Evolutionary conservation across 371 early-diverging fungal genomes (phyloP), one percentile per base, ranked within the genome.

Genomic region (Quaeritorhiza haematococci): DNA sequence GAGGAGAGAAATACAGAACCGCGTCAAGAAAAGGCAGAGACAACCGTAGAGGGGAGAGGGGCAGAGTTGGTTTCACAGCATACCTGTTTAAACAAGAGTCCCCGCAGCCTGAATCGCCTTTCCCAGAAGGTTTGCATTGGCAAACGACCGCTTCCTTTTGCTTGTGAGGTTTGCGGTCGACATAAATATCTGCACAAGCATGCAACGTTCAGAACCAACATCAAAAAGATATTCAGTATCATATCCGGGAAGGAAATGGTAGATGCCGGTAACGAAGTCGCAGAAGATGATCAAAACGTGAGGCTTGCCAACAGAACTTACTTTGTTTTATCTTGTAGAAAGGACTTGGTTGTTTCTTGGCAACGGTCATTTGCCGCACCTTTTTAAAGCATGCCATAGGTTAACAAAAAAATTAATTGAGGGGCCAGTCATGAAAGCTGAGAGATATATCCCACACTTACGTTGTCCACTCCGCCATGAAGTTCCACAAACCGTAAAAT

Each of bases 31-130:
- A 47, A 28, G 26, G 15, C 10, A 23, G 30, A 44, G 32, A 24
- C 35, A 32, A 27, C 7, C 27, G 19, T 13, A 7, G 24, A n/a
- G n/a, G n/a, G n/a, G n/a, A n/a, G n/a, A n/a, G n/a, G n/a, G n/a
- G n/a, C n/a, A n/a, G n/a, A n/a, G n/a, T n/a, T n/a, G n/a, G n/a
- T n/a, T n/a, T 49, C 27, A 49, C 45, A 28, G 3, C 32, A 23
- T 66, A 80, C 76, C 87, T 68, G 57, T 90, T 92, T 24, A 88
- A 68, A 62, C 92, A 92, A 54, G 82, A 80, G 1, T 87, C 86
- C 5, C 80, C 80, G 59, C 91, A 90, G 3, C 85, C 89, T 33
- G 69, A 56, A 19, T 66, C 55, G 6, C 82, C 85, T 44, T 76
- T 70, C 28, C 72, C 62, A n/a, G 84, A 81, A n/a, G 69, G 68